Conservation (phyloP, 495 filamentous ascomycete species). For the Aspergillus olivimuriae region DNA sequence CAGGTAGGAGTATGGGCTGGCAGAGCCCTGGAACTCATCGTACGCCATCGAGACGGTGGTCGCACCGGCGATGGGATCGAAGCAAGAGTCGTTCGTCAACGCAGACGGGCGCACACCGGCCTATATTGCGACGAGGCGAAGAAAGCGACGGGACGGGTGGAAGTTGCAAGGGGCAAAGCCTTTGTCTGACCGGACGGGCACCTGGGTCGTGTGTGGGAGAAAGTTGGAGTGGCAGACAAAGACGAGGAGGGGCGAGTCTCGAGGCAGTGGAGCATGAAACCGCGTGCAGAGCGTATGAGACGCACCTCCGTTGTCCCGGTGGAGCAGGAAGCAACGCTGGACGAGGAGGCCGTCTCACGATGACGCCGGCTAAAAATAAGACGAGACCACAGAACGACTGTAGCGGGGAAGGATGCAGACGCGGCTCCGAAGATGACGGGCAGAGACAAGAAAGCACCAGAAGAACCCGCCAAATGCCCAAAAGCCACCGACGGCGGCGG, state of each 20-base stretch:
- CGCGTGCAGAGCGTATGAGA: neutral
- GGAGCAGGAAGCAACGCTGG: neutral
- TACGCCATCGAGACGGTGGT: slow-evolving; percentile 31
- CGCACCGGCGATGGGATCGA: too few relatives aligned
- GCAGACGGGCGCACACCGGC: neutral
- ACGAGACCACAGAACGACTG: too few relatives aligned
- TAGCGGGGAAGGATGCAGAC: too few relatives aligned
- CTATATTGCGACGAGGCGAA: neutral
- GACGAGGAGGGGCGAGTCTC: slow-evolving; percentile 1
- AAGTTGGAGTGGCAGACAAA: neutral
- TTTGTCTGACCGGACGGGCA: neutral
- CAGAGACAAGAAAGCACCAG: too few relatives aligned
- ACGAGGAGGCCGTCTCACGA: neutral
- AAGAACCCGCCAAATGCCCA: too few relatives aligned
- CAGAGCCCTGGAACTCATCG: slow-evolving; percentile 29
- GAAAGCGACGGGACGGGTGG: too few relatives aligned
- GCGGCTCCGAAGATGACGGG: too few relatives aligned
- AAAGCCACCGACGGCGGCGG: too few relatives aligned
- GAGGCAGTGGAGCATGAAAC: slow-evolving; percentile 4
- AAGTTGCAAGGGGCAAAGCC: neutral
- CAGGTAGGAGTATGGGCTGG: slow-evolving; percentile 21
- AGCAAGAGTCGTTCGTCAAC: slow-evolving; percentile 1
- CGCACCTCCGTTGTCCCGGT: neutral
- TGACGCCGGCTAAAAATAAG: too few relatives aligned
- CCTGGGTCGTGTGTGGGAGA: neutral